A percentile compares a stretch with the other conserved stretches of the same genome.
phyloP scores from a whole-genome alignment of 805 yeast species.

The Candida montana region DNA sequence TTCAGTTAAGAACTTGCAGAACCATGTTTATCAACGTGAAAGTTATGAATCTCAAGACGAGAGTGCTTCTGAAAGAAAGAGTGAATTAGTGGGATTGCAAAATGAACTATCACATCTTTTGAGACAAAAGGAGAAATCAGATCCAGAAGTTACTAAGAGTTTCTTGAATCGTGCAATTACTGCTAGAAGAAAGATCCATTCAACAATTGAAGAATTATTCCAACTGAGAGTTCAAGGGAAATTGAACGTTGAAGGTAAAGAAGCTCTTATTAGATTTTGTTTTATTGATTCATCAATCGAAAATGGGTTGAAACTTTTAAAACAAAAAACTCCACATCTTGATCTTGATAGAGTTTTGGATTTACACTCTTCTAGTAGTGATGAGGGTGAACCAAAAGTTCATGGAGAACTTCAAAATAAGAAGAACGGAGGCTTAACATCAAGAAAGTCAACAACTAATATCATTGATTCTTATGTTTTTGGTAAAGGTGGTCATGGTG shows the following conservation, averaged over 20 bases:
- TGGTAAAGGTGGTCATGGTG: constrained; percentile 26
- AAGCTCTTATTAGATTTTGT: constrained; percentile 64
- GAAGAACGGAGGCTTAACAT: not conserved
- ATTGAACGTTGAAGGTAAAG: constrained; percentile 70
- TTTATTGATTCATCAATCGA: constrained; percentile 68
- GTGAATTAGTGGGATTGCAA: constrained; percentile 57
- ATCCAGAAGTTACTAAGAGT: constrained; percentile 24
- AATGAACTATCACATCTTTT: constrained; percentile 39
- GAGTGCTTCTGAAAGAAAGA: not conserved
- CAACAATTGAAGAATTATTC: constrained; percentile 52
- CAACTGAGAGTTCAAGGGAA: constrained; percentile 48
- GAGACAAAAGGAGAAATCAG: constrained; percentile 27
- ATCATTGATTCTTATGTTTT: constrained; percentile 23
- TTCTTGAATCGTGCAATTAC: constrained; percentile 34
- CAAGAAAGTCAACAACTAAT: constrained; percentile 16
- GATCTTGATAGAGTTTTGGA: not conserved
- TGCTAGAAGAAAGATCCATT: constrained; percentile 37
- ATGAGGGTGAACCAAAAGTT: not conserved
- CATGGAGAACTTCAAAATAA: too few species aligned
- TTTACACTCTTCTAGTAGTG: not conserved
- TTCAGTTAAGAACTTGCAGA: constrained; percentile 77
- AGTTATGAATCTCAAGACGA: constrained; percentile 1
- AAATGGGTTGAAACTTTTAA: constrained; percentile 37
- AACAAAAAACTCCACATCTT: constrained; percentile 21
- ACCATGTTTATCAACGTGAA: constrained; percentile 32